These are phyloP conservation scores for Heimioporus sp. DNA, from an alignment of 768 basidiomycete genomes.

Conservation along the genomic window DNA sequence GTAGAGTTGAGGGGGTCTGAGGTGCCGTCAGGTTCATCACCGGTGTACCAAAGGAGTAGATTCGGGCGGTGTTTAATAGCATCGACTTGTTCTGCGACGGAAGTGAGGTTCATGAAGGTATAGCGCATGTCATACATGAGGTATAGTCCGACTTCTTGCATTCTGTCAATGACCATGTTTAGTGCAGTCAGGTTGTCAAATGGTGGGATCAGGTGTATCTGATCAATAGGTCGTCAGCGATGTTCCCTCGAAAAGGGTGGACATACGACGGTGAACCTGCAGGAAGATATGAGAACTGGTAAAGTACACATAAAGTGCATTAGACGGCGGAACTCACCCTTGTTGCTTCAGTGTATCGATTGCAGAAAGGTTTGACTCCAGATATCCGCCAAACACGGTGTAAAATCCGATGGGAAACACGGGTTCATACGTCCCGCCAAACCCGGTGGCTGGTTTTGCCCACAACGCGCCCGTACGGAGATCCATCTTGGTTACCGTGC, in stretches of 20 bases:
- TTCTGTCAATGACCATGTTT: constrained; percentile 58
- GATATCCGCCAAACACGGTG: constrained; percentile 40
- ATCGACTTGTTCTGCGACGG: constrained; percentile 68
- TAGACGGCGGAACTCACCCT: constrained; percentile 16
- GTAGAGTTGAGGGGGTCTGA: constrained; percentile 63
- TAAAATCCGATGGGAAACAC: constrained; percentile 48
- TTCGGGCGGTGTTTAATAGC: constrained; percentile 64
- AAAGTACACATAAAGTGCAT: background rate
- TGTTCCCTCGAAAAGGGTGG: background rate
- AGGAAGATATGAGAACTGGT: background rate
- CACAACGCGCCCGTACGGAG: constrained; percentile 55
- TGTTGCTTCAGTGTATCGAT: constrained; percentile 33
- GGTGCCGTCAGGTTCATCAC: constrained; percentile 72
- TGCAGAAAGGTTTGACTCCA: constrained; percentile 19
- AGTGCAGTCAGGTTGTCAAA: constrained; percentile 61
- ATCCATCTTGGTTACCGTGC: constrained; percentile 64
- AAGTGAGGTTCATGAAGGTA: constrained; percentile 63
- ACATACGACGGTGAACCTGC: constrained; percentile 33
- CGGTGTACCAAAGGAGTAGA: constrained; percentile 72
- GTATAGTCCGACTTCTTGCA: constrained; percentile 69
- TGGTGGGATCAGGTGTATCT: constrained; percentile 71
- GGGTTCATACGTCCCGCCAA: constrained; percentile 47
- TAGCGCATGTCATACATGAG: constrained; percentile 84
- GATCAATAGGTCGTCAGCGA: background rate
- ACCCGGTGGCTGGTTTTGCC: constrained; percentile 50